phyloP scores from a whole-genome alignment of 1,284 basidiomycete genomes.

The Porodaedalea pini region DNA sequence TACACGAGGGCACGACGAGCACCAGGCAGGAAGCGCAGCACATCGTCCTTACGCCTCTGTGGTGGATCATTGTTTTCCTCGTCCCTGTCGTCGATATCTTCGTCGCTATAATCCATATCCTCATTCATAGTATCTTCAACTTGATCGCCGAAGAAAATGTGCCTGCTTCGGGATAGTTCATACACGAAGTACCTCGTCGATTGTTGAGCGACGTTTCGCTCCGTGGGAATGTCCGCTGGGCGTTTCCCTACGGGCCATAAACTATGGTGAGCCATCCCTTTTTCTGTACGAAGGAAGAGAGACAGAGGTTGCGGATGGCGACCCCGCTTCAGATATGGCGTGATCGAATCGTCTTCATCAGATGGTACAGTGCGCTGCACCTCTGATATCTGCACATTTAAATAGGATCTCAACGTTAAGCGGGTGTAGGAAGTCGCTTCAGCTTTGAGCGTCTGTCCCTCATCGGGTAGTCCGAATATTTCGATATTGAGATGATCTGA shows the following conservation, averaged over 20 bases:
- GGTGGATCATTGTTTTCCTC: neutral
- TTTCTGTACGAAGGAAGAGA: conserved; percentile 40
- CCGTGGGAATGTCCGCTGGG: conserved; percentile 10
- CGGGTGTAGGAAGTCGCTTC: conserved; percentile 26
- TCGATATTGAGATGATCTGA: conserved; percentile 21
- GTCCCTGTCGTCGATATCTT: neutral
- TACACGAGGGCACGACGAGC: conserved; percentile 48
- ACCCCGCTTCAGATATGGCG: conserved; percentile 28
- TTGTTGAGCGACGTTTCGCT: too few relatives aligned
- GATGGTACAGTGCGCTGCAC: conserved; percentile 33
- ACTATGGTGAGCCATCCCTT: conserved; percentile 37
- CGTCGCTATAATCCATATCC: neutral
- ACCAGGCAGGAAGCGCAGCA: conserved; percentile 41
- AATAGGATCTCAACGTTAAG: conserved; percentile 28
- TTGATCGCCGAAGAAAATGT: neutral
- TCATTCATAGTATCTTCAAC: neutral
- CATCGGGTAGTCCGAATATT: conserved; percentile 24
- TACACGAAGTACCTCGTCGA: neutral
- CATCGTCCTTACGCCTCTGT: neutral
- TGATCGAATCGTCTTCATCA: conserved; percentile 33
- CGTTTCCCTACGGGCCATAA: conserved; percentile 35
- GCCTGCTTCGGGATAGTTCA: neutral
- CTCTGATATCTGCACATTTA: conserved; percentile 52
- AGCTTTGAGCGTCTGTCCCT: conserved; percentile 23
- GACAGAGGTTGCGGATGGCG: conserved; percentile 48